Evolutionary conservation across 495 filamentous ascomycete genomes (phyloP).

Genomic region (Terfezia claveryi): DNA sequence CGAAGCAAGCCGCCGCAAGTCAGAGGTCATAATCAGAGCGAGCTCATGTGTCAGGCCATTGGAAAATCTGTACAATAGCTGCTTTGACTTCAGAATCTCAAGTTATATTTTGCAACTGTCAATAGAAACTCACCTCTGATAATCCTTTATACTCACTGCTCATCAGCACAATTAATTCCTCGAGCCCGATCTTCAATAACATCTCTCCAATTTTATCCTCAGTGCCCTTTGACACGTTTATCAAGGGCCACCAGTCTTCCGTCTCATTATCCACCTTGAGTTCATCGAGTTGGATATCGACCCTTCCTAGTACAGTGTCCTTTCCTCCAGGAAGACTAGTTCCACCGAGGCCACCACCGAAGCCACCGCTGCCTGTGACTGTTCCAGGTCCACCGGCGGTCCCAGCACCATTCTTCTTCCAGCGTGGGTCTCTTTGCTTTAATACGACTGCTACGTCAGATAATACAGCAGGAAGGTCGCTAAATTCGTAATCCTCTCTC

Average conservation of each 20-base stretch:
- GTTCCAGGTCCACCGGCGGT: not conserved
- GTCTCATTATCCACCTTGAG: slow-evolving; percentile 53
- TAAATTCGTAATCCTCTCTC: slow-evolving; percentile 78
- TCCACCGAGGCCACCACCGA: slow-evolving; percentile 17
- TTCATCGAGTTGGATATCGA: slow-evolving; percentile 71
- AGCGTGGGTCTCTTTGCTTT: slow-evolving; percentile 39
- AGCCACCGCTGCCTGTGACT: slow-evolving; percentile 16
- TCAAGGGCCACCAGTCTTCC: slow-evolving; percentile 77
- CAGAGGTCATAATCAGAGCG: slow-evolving; percentile 50
- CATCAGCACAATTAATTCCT: slow-evolving; percentile 77
- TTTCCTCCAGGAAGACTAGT: slow-evolving; percentile 16
- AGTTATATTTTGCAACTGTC: not conserved
- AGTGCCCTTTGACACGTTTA: slow-evolving; percentile 35
- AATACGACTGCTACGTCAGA: slow-evolving; percentile 63
- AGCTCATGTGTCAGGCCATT: slow-evolving; percentile 71
- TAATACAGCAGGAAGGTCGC: slow-evolving; percentile 57
- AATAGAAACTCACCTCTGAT: slow-evolving; percentile 29
- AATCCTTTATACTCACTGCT: slow-evolving; percentile 64
- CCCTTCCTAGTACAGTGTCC: slow-evolving; percentile 45
- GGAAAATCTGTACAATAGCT: slow-evolving; percentile 58
- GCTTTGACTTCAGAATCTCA: not conserved
- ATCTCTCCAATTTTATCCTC: slow-evolving; percentile 64
- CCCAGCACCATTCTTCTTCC: slow-evolving; percentile 15
- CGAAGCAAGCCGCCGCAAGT: slow-evolving; percentile 61
- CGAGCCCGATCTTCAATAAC: slow-evolving; percentile 59